Evolutionary conservation across 2,329 filamentous ascomycete genomes (phyloP).

Genomic region (Graphilbum ipis-grandicollis): DNA sequence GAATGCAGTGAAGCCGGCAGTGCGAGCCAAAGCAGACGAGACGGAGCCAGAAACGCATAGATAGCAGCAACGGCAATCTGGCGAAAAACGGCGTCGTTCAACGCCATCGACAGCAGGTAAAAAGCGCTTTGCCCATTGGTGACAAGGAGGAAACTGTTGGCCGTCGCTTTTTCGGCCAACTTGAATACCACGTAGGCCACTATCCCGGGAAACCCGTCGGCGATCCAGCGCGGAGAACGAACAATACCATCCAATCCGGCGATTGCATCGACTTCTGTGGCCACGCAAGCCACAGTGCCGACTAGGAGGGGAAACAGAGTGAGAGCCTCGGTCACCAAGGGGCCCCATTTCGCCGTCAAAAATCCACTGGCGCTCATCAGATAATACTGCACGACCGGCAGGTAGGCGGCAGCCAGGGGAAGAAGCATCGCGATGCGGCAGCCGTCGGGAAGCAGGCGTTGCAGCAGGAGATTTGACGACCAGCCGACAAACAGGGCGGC

Average conservation of each 20-base stretch:
- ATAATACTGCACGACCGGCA: constrained; percentile 55
- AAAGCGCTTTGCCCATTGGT: constrained; percentile 29
- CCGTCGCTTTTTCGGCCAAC: constrained; percentile 14
- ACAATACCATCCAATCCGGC: constrained; percentile 24
- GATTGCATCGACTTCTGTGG: constrained; percentile 44
- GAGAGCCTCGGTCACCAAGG: constrained; percentile 54
- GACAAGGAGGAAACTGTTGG: constrained; percentile 3
- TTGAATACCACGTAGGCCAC: constrained; percentile 50
- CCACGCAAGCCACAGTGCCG: constrained; percentile 46
- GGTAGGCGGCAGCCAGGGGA: constrained; percentile 58
- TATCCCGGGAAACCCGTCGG: constrained; percentile 48
- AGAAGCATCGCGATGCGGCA: constrained; percentile 27
- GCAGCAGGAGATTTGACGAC: constrained; percentile 44
- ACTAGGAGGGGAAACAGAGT: constrained; percentile 54
- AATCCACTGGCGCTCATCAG: constrained; percentile 48
- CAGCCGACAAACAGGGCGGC: constrained; percentile 54
- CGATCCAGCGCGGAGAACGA: constrained; percentile 34
- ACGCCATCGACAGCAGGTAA: constrained; percentile 15
- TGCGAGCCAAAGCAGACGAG: constrained; percentile 46
- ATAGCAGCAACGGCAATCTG: constrained; percentile 48
- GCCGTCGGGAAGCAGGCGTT: constrained; percentile 22
- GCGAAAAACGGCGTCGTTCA: constrained; percentile 46
- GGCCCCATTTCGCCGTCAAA: constrained; percentile 55
- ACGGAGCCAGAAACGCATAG: constrained; percentile 52
- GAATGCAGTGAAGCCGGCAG: constrained; percentile 61